Evolutionary conservation across 23 red algal genomes (phyloP).

Genomic region (Chondrus crispus): DNA sequence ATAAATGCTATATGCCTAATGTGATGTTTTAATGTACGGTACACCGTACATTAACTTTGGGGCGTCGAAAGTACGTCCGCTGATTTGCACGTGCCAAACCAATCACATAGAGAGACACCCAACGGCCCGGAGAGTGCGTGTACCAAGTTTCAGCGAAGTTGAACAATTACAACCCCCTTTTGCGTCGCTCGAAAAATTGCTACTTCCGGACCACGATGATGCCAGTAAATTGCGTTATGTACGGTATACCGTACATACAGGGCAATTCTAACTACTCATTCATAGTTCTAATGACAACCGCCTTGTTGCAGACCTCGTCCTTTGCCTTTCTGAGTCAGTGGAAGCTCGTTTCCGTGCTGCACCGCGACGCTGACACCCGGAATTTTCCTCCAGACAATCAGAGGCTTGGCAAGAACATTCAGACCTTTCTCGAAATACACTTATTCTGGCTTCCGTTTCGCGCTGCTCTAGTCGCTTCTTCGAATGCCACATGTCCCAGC

Average conservation of each 20-base stretch:
- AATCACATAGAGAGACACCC: background rate
- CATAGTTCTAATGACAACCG: background rate
- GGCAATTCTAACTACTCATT: background rate
- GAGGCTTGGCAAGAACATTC: background rate
- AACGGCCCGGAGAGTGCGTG: background rate
- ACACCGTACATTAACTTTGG: background rate
- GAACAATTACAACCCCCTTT: background rate
- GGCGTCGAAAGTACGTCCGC: background rate
- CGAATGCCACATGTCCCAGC: background rate
- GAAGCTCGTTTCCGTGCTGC: background rate
- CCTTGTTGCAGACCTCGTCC: too few species aligned
- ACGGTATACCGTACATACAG: background rate
- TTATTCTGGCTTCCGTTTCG: too few species aligned
- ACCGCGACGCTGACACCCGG: background rate
- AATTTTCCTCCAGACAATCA: background rate
- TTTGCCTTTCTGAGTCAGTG: background rate
- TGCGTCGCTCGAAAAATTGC: background rate
- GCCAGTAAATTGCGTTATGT: background rate
- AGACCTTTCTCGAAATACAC: too few species aligned
- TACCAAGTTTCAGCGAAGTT: background rate
- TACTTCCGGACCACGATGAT: background rate
- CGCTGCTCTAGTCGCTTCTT: background rate
- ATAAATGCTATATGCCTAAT: background rate
- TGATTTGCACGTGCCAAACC: background rate
- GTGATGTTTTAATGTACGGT: background rate